Percentiles rank a stretch among this genome's conserved stretches.
Evolutionary conservation across 73 alveolate species (phyloP).

Genomic region (Paramecium primaurelia): DNA sequence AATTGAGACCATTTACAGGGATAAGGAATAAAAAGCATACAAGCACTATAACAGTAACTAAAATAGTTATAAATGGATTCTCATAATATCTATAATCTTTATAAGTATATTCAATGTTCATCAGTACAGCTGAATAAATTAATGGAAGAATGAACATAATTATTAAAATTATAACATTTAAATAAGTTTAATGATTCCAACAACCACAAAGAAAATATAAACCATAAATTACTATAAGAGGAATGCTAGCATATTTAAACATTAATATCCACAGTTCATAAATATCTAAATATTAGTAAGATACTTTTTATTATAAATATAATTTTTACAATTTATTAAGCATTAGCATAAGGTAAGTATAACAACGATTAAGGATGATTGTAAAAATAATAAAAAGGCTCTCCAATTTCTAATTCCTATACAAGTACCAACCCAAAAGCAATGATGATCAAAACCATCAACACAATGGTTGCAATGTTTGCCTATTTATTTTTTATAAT

Average conservation of each 20-base stretch:
- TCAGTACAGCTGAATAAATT: not conserved
- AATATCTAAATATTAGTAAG: not conserved
- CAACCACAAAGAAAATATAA: constrained; percentile 8
- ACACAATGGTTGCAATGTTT: constrained; percentile 92
- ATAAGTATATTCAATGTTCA: not conserved
- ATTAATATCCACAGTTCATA: not conserved
- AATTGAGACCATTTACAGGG: not conserved
- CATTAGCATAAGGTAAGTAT: not conserved
- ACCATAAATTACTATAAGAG: not conserved
- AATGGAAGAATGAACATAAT: not conserved
- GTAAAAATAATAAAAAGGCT: constrained; percentile 19
- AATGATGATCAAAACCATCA: constrained; percentile 88
- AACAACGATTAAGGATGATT: not conserved
- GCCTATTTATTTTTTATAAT: not conserved
- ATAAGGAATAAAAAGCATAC: not conserved
- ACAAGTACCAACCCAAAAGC: constrained; percentile 61
- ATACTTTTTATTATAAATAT: not conserved
- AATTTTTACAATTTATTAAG: not conserved
- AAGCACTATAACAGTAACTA: not conserved
- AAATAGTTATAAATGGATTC: constrained; percentile 7
- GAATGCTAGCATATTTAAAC: not conserved
- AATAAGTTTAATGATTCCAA: not conserved
- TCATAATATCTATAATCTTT: not conserved
- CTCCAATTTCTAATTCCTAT: constrained; percentile 59
- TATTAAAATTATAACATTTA: not conserved